Evolutionary conservation across 805 yeast species (phyloP), one percentile per base, ranked within the genome.

Genomic region (Kregervanrija delftensis): DNA sequence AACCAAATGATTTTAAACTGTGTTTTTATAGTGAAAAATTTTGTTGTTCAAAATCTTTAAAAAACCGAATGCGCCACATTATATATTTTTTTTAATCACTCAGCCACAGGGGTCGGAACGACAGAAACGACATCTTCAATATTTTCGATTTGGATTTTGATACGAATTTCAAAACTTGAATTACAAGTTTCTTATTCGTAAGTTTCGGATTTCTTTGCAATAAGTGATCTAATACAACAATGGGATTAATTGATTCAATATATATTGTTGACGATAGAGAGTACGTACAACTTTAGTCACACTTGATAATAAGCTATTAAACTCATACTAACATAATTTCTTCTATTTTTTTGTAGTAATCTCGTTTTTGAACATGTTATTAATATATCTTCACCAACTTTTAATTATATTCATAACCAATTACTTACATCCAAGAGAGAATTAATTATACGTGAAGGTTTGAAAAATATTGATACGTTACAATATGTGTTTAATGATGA

Each of bases 231-330:
- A 22, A 22, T 22, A 22, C 8, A 22, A 6, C 4, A 22, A 63
- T 63, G 68, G 64, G 66, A 3, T 45, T 63, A 14, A 55, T 63
- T 30, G 66, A 63, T 37, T 53, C 61, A 15, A 17, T 64, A 6
- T 64, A 51, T 41, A 61, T 64, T 5, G 41, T 57, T 2, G 61
- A 59, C 41, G 60, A 56, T 8, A 50, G 55, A 14, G 61, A 55
- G 60, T 57, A 53, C 42, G 63, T 53, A 6, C 4, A 22, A 22
- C 6, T 22, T 22, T 2, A 22, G 28, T 6, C 28, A 22, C 5
- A 22, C 28, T 22, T 22, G 8, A 22, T 22, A 6, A 22, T 22
- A 22, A 5, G 5, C 5, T 17, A 14, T 30, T 11, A 37, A 33
- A n/a, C 11, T 33, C 8, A 33, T 33, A 14, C 35, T 33, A 13